Conservation (phyloP, 805 yeast genomes). For the Metschnikowia matae region DNA sequence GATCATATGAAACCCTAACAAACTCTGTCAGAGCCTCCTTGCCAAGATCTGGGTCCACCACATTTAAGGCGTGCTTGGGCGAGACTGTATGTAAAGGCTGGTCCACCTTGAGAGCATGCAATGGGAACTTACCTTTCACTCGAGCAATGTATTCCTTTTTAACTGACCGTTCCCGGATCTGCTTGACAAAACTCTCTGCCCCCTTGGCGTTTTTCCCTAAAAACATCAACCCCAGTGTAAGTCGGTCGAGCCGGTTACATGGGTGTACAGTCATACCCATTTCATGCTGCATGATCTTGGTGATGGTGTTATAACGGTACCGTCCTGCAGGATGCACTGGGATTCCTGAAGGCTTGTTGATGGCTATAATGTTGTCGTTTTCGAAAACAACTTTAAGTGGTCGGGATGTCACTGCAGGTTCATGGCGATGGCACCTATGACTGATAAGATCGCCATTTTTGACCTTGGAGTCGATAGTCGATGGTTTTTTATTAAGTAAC, state of each 20-base stretch:
- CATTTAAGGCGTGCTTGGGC: slow-evolving; percentile 68
- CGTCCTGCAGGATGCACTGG: slow-evolving; percentile 97
- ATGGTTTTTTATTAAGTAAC: slow-evolving; percentile 60
- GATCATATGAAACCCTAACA: slow-evolving; percentile 61
- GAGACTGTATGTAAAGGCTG: slow-evolving; percentile 66
- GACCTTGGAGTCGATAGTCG: slow-evolving; percentile 60
- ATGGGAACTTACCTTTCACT: slow-evolving; percentile 83
- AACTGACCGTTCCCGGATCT: slow-evolving; percentile 68
- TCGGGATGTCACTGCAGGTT: slow-evolving; percentile 69
- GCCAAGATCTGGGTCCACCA: slow-evolving; percentile 45
- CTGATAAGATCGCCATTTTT: slow-evolving; percentile 78
- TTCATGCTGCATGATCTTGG: slow-evolving; percentile 73
- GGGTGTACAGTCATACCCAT: slow-evolving; percentile 61
- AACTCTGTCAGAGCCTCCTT: slow-evolving; percentile 76
- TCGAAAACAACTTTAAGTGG: slow-evolving; percentile 66
- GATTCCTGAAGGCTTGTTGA: slow-evolving; percentile 91
- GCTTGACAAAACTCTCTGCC: slow-evolving; percentile 72
- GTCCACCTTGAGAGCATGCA: slow-evolving; percentile 49
- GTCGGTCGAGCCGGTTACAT: slow-evolving; percentile 82
- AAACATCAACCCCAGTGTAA: slow-evolving; percentile 93
- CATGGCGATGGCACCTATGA: slow-evolving; percentile 83
- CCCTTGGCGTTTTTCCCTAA: slow-evolving; percentile 77
- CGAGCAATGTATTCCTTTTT: slow-evolving; percentile 81
- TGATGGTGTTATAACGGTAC: slow-evolving; percentile 68
- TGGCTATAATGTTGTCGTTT: slow-evolving; percentile 70